Evolutionary conservation across 306 rosid genomes (phyloP).

Genomic region (Vigna trinervia): DNA sequence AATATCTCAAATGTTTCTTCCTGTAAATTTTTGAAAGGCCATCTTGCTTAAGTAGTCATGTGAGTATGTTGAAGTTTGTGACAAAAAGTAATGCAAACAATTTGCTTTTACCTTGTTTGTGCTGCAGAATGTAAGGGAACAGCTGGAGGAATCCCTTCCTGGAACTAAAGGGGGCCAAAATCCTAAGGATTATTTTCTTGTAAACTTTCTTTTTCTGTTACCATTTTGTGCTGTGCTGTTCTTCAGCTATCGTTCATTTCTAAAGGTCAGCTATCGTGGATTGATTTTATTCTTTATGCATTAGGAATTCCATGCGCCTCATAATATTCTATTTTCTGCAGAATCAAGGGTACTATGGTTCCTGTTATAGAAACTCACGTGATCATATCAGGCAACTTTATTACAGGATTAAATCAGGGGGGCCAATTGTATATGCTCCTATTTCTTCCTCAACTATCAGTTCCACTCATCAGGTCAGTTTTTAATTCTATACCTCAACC

Average conservation of each 20-base stretch:
- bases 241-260: slow-evolving; percentile 59
- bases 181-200: slow-evolving; percentile 75
- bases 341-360: slow-evolving; percentile 59
- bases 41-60: slow-evolving; percentile 21
- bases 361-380: slow-evolving; percentile 71
- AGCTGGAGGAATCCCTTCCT: slow-evolving; percentile 84
- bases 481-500: slow-evolving; percentile 32
- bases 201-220: slow-evolving; percentile 73
- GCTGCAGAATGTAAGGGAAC: slow-evolving; percentile 78
- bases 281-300: slow-evolving; percentile 40
- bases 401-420: slow-evolving; percentile 73
- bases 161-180: slow-evolving; percentile 89
- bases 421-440: slow-evolving; percentile 61
- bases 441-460: slow-evolving; percentile 59
- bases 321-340: slow-evolving; percentile 48
- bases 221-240: slow-evolving; percentile 76
- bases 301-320: slow-evolving; percentile 39
- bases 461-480: slow-evolving; percentile 67
- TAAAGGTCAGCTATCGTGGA: slow-evolving; percentile 61
- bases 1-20: slow-evolving; percentile 8
- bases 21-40: not conserved
- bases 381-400: slow-evolving; percentile 73
- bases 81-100: not conserved
- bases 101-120: slow-evolving; percentile 39
- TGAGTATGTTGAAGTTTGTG: slow-evolving; percentile 16